phyloP scores from a whole-genome alignment of 202 grass and related monocot genomes.

The Saccharum hybrid region DNA sequence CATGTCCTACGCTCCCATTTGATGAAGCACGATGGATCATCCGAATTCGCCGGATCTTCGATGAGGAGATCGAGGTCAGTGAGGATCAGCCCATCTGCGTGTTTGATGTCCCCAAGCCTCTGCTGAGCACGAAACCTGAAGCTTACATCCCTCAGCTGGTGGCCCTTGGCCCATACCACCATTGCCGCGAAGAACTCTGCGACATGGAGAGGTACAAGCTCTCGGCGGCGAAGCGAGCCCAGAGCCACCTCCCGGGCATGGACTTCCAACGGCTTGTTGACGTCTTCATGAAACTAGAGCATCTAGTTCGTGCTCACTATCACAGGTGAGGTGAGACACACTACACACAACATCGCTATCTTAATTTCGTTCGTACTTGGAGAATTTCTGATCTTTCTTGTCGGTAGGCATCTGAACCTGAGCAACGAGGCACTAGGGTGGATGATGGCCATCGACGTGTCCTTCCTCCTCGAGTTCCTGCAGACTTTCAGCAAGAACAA shows the following conservation, averaged over 20 bases:
- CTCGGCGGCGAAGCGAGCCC: constrained; percentile 53
- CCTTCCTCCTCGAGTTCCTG: constrained; percentile 74
- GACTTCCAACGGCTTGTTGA: constrained; percentile 60
- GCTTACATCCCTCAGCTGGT: constrained; percentile 69
- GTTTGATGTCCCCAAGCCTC: constrained; percentile 69
- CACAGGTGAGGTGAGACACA: constrained; percentile 51
- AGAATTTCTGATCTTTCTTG: not conserved
- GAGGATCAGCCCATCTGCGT: constrained; percentile 60
- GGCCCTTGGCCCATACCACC: constrained; percentile 80
- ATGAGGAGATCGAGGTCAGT: constrained; percentile 54
- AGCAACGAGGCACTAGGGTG: constrained; percentile 62
- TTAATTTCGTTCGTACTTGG: not conserved
- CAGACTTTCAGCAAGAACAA: constrained; percentile 41
- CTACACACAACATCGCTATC: not conserved
- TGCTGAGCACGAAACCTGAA: constrained; percentile 61
- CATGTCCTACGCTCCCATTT: constrained; percentile 29
- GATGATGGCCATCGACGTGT: constrained; percentile 95
- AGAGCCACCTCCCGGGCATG: constrained; percentile 39
- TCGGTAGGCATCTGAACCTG: constrained; percentile 63
- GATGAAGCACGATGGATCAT: constrained; percentile 78
- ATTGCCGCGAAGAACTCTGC: constrained; percentile 51
- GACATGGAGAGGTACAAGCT: constrained; percentile 83
- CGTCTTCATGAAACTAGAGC: constrained; percentile 52
- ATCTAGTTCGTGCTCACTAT: constrained; percentile 72
- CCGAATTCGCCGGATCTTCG: constrained; percentile 48